Evolutionary conservation across 2,329 filamentous ascomycete species (phyloP), one percentile per base, ranked within the genome.

Genomic region (Penicillium polonicum): DNA sequence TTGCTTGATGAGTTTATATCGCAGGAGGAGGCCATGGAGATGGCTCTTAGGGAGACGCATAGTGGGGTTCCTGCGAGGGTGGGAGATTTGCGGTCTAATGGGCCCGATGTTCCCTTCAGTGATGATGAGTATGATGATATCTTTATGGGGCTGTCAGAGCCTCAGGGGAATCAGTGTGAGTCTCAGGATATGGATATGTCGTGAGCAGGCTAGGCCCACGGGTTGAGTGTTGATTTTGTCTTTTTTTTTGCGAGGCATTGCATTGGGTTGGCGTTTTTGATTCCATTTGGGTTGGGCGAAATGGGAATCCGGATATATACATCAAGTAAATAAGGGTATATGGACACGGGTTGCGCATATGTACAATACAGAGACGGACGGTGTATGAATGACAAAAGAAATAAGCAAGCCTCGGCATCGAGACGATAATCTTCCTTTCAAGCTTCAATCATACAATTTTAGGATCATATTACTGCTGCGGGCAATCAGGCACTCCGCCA

Each of bases 121-220:
- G 83, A 85, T 60, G 83, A 84, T n/a, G 84, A 86, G 60, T 86
- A 85, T 65, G 83, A 86, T 65, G 75, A 76, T 60, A 75, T 87
- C 8, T 86, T 96, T 70, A 83, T 85, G 77, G 85, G 90, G 63
- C 70, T 90, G 38, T 72, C 85, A 50, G 78, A 82, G n/a, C 74
- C 80, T 36, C 43, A 6, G 10, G 42, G 15, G 59, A 76, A 21
- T 19, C 35, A 29, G 17, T 39, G 6, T 8, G 54, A 61, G 17
- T 39, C 33, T 46, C 70, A 73, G 57, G 71, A 72, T 56, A 76
- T 77, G 72, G 75, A 78, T 59, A 74, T 74, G 68, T 76, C 74
- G n/a, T 67, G 59, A 65, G 39, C 4, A 46, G 60, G 41, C 57
- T 62, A 19, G 58, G 50, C 63, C 43, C 38, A 39, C 3, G 10